These are phyloP conservation scores for Canavalia ensiformis DNA, from an alignment of 306 rosid species.

Conservation along the genomic window DNA sequence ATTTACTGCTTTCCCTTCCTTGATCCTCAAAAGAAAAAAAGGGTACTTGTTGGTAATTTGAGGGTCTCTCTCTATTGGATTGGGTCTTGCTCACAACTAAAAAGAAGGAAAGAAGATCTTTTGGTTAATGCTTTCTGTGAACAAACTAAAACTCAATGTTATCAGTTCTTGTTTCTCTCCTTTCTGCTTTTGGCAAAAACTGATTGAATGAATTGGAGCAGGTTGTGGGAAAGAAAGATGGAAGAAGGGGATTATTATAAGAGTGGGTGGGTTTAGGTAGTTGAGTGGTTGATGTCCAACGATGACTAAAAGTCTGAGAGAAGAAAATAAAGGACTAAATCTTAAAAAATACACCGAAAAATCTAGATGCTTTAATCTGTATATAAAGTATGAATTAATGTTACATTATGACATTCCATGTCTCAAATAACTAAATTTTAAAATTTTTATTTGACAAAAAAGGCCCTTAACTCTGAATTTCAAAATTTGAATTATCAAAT, in stretches of 20 bases:
- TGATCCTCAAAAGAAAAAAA: not conserved
- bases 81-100: not conserved
- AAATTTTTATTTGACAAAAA: not conserved
- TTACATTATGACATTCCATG: not conserved
- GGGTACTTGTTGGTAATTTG: not conserved
- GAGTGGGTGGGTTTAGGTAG: constrained; percentile 61
- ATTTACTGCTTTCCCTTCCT: not conserved
- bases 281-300: constrained; percentile 54
- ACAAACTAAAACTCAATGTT: not conserved
- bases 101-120: constrained; percentile 1
- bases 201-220: constrained; percentile 13
- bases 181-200: not conserved
- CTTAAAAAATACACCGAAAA: constrained; percentile 25
- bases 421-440: not conserved
- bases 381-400: not conserved
- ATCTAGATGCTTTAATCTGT: constrained; percentile 12
- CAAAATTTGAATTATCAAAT: not conserved
- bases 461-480: not conserved
- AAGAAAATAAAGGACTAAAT: not conserved
- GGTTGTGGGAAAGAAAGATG: constrained; percentile 13
- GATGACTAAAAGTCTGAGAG: not conserved
- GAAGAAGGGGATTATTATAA: constrained; percentile 48
- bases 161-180: not conserved
- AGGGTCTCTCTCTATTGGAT: not conserved
- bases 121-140: not conserved